Evolutionary conservation across 768 basidiomycete species (phyloP).

Genomic region (Coprinellus aureogranulatus): DNA sequence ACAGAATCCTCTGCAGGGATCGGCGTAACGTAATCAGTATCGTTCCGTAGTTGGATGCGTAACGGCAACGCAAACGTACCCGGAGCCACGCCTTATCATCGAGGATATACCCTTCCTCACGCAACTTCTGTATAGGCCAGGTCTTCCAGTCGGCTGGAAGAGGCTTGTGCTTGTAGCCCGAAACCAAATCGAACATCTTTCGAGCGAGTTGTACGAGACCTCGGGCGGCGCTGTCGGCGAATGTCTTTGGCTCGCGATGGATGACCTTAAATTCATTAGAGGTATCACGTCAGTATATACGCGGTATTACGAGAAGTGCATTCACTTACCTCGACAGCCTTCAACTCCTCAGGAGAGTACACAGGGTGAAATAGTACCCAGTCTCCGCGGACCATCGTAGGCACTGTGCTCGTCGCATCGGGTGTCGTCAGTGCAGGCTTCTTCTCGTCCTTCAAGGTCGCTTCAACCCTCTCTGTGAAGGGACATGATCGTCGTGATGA

Average conservation of each 20-base stretch:
- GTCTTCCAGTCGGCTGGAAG: conserved; percentile 54
- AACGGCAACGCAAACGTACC: conserved; percentile 35
- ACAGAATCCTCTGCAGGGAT: conserved; percentile 43
- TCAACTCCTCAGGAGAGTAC: conserved; percentile 72
- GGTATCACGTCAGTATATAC: conserved; percentile 2
- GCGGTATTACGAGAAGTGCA: neutral
- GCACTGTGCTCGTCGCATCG: conserved; percentile 53
- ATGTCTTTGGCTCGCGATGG: conserved; percentile 58
- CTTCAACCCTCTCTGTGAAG: neutral
- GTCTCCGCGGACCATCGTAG: conserved; percentile 61
- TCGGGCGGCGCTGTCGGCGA: conserved; percentile 72
- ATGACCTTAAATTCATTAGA: conserved; percentile 57
- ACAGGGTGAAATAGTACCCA: conserved; percentile 96
- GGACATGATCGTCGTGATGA: too few species aligned
- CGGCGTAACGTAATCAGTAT: neutral
- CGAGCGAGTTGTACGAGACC: conserved; percentile 60
- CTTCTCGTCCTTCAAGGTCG: neutral
- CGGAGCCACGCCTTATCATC: conserved; percentile 74
- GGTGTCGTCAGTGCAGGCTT: conserved; percentile 31
- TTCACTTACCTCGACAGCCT: conserved; percentile 59
- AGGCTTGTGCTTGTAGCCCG: conserved; percentile 77
- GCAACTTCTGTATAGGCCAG: conserved; percentile 71
- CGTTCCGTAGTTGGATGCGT: neutral
- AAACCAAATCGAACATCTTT: conserved; percentile 76
- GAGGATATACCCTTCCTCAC: conserved; percentile 71